phyloP scores from a whole-genome alignment of 75 land plant genomes.

The Cupressus sempervirens region DNA sequence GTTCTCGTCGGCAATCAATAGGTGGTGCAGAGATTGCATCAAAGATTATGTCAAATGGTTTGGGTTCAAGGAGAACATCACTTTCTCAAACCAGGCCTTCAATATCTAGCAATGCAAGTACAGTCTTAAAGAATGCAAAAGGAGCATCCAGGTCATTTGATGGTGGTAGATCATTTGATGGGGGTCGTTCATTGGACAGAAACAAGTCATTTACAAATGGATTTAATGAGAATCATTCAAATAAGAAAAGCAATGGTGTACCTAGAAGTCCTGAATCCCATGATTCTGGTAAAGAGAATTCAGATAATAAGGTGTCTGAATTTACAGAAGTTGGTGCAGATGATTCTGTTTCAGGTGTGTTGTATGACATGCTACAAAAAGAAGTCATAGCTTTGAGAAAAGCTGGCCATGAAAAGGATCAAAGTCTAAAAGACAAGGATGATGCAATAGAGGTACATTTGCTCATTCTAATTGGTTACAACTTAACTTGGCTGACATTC shows the following conservation, averaged over 20 bases:
- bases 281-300: slow-evolving; percentile 28
- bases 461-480: not conserved
- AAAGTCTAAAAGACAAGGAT: slow-evolving; percentile 96
- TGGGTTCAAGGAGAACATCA: slow-evolving; percentile 45
- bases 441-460: slow-evolving; percentile 88
- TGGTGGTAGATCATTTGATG: slow-evolving; percentile 48
- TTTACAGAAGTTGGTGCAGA: slow-evolving; percentile 28
- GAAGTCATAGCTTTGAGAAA: slow-evolving; percentile 85
- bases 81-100: slow-evolving; percentile 57
- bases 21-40: slow-evolving; percentile 69
- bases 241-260: slow-evolving; percentile 30
- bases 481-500: not conserved
- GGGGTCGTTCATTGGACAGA: slow-evolving; percentile 45
- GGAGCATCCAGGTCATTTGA: slow-evolving; percentile 90
- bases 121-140: slow-evolving; percentile 76
- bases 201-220: slow-evolving; percentile 61
- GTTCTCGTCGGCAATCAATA: slow-evolving; percentile 63
- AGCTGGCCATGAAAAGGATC: slow-evolving; percentile 88
- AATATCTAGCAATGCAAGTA: slow-evolving; percentile 41
- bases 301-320: slow-evolving; percentile 41
- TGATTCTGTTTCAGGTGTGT: slow-evolving; percentile 75
- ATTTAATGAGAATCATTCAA: slow-evolving; percentile 24
- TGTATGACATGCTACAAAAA: slow-evolving; percentile 93
- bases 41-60: slow-evolving; percentile 64
- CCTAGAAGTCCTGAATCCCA: slow-evolving; percentile 32